Evolutionary conservation across 176 grass and related monocot species (phyloP), one percentile per base, ranked within the genome.

Genomic region (Areca catechu): DNA sequence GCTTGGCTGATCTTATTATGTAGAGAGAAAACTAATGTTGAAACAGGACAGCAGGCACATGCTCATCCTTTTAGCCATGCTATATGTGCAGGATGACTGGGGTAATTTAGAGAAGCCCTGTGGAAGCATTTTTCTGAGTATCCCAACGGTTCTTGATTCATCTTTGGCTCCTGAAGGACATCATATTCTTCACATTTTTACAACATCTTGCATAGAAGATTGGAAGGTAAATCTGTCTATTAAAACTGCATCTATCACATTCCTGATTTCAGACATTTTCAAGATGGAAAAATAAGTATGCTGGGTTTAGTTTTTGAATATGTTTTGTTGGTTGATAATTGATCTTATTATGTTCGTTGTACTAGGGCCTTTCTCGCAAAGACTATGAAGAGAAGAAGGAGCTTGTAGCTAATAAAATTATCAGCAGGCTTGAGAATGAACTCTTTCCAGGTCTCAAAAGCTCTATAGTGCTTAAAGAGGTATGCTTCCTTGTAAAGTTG

Each of bases 41-140:
- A 12, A 50, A 28, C 21, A 7, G 28, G 9, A 12, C 7, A 18
- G 29, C 7, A 18, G 29, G 22, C 15, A 22, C 22, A 18, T 37
- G 12, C n/a, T 71, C n/a, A 61, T 48, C 34, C 19, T 56, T 56
- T 67, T 74, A 66, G 53, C 7, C 48, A 17, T 20, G 18, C 23
- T 19, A 20, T 27, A 54, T 52, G 64, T 61, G 58, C 76, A 96
- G 91, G 91, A 96, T 84, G 53, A 80, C 66, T 96, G 86, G 91
- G 79, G 60, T 51, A 84, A 87, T 63, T 81, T 90, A 69, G 83
- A 96, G 58, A 87, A 87, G 60, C 68, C 91, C 67, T 90, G 90
- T 74, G 86, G 91, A 82, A 96, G 86, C 67, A 90, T 90, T 76
- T 96, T 96, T 86, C 64, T 96, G 74, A 96, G 91, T 77, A 87